Percentiles rank a stretch among this genome's conserved stretches.
These are phyloP conservation scores for Hydrangea macrophylla DNA, from an alignment of 148 eudicot species.

Conservation along the genomic window DNA sequence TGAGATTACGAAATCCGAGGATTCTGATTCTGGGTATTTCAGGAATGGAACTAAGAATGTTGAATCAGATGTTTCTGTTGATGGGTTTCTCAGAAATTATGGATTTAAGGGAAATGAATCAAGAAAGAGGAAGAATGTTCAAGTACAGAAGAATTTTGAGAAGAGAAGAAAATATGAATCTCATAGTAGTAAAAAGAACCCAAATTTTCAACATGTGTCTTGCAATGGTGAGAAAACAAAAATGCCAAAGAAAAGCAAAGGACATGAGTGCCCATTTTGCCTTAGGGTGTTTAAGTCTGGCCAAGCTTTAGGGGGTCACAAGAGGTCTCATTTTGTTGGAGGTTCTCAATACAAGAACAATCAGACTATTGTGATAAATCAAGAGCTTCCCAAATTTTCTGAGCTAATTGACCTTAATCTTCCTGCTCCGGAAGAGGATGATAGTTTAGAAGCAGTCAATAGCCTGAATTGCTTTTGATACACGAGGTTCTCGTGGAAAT, in stretches of 20 bases:
- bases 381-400: conserved; percentile 17
- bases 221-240: conserved; percentile 23
- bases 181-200: conserved; percentile 13
- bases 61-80: conserved; percentile 77
- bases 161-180: conserved; percentile 34
- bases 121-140: conserved; percentile 27
- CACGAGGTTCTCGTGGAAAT: not conserved
- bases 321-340: conserved; percentile 78
- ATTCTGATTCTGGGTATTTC: conserved; percentile 78
- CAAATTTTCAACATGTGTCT: conserved; percentile 11
- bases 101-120: conserved; percentile 23
- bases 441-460: conserved; percentile 21
- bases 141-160: conserved; percentile 14
- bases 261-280: conserved; percentile 81
- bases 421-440: conserved; percentile 66
- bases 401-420: conserved; percentile 76
- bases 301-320: conserved; percentile 97
- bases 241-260: conserved; percentile 52
- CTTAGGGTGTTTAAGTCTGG: conserved; percentile 73
- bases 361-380: conserved; percentile 12
- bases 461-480: not conserved
- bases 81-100: conserved; percentile 37
- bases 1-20: conserved; percentile 34
- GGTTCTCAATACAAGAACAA: conserved; percentile 21
- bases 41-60: conserved; percentile 60